These are phyloP conservation scores for Hibiscus trionum DNA, from an alignment of 345 rosid genomes.

Conservation along the genomic window DNA sequence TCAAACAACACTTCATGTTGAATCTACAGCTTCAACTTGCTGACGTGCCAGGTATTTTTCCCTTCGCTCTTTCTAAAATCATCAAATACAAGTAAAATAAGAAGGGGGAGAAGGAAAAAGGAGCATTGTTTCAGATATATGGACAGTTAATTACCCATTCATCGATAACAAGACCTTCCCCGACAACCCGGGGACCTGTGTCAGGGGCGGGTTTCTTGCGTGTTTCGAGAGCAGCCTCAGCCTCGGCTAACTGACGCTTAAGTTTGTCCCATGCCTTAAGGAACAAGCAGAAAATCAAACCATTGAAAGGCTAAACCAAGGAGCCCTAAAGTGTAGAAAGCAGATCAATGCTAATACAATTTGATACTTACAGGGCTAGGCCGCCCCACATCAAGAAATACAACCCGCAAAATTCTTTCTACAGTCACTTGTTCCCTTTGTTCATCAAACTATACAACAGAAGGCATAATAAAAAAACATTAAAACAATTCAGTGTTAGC, in stretches of 20 bases:
- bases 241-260: conserved; percentile 78
- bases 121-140: background rate
- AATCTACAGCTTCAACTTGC: conserved; percentile 50
- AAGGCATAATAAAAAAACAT: background rate
- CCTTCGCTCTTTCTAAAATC: conserved; percentile 76
- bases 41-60: conserved; percentile 90
- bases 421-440: conserved; percentile 75
- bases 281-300: background rate
- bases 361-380: conserved; percentile 54
- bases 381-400: conserved; percentile 59
- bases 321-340: background rate
- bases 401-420: conserved; percentile 73
- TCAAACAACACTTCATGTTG: conserved; percentile 14
- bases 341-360: background rate
- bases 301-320: background rate
- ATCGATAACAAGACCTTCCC: conserved; percentile 96
- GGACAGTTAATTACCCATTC: conserved; percentile 67
- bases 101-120: background rate
- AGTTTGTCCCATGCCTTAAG: conserved; percentile 67
- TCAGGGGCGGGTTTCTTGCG: conserved; percentile 84
- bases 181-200: conserved; percentile 64
- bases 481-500: background rate
- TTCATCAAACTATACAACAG: conserved; percentile 72
- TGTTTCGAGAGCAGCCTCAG: conserved; percentile 86
- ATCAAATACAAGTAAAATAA: background rate